Evolutionary conservation across 2,329 filamentous ascomycete species (phyloP).

Genomic region (Diplodia corticola): DNA sequence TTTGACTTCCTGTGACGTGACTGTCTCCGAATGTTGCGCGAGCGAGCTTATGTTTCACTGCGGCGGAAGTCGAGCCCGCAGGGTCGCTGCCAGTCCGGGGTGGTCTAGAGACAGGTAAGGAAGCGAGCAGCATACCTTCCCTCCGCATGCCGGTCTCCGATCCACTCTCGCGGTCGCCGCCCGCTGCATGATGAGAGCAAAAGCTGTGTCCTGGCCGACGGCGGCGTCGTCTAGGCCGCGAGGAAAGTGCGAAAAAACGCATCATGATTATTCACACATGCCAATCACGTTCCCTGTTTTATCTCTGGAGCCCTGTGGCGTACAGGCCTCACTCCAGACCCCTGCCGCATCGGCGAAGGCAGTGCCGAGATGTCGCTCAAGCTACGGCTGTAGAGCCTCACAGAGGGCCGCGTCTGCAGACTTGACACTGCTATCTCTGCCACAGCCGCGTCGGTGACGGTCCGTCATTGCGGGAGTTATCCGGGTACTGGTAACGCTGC

Average conservation of each 20-base stretch:
- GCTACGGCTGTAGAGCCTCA: constrained; percentile 22
- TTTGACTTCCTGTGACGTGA: background rate
- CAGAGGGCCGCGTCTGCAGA: background rate
- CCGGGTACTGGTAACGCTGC: constrained; percentile 6
- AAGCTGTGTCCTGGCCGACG: background rate
- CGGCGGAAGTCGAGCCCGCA: background rate
- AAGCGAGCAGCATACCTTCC: constrained; percentile 13
- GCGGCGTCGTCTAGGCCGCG: background rate
- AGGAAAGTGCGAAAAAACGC: background rate
- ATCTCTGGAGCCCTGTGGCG: constrained; percentile 6
- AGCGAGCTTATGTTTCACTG: background rate
- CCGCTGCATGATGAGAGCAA: constrained; percentile 2
- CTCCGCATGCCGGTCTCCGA: constrained; percentile 18
- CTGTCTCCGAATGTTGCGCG: background rate
- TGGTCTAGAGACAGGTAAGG: constrained; percentile 11
- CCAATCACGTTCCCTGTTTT: constrained; percentile 10
- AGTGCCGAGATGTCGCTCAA: constrained; percentile 21
- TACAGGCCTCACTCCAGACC: constrained; percentile 15
- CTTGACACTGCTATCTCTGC: background rate
- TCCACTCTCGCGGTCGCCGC: constrained; percentile 3
- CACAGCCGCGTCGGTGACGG: constrained; percentile 8
- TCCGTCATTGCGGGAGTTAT: background rate
- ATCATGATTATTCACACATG: background rate
- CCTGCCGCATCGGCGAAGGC: constrained; percentile 15
- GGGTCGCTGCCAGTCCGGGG: background rate